Base-by-base conservation (phyloP, 129 eudicot species). In the Flaveria linearis region DNA sequence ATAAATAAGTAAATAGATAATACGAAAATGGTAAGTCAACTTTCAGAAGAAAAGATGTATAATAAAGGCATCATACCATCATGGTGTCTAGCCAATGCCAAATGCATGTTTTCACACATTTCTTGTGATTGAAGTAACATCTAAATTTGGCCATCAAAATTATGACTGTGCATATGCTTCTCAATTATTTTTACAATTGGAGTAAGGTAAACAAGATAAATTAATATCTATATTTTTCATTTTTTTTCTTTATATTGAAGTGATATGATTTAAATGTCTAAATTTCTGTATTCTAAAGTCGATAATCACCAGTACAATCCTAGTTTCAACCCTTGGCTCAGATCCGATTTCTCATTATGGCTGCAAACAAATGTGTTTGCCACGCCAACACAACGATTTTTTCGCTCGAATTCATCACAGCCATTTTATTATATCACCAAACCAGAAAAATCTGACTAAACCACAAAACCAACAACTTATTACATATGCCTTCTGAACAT, bases 1-100 rank as follows among this genome's bases (percentile, higher is more conserved):
- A 43, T 7, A 43, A 43, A 33, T 33, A 7, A 43, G 8, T 42
- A 42, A 11, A 20, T 20, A 17, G 2, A 7, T 56, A 56, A 56
- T 56, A 56, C 23, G 18, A 20, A 57, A 57, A 57, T 20, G 63
- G 63, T 56, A 57, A 57, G 33, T 57, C 63, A 57, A 57, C 33
- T 22, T 20, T 20, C 10, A 57, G 63, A 22, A 8, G 11, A 9
- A 56, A 57, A 57, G 10, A 17, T 53, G 9, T 53, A 57, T 9
- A 9, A 57, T 57, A 57, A 57, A 57, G 10, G 63, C 12, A 57
- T 57, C 15, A 22, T 57, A 28, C 63, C 15, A 57, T 57, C 63
- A 57, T 57, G 30, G 63, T 57, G 63, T 57, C 63, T 57, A 57
- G 18, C 63, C 63, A 57, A 22, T 13, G 63, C 63, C 63, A 57